Evolutionary conservation across 1,139 yeast genomes (phyloP).

Genomic region (Taiozyma sp.): DNA sequence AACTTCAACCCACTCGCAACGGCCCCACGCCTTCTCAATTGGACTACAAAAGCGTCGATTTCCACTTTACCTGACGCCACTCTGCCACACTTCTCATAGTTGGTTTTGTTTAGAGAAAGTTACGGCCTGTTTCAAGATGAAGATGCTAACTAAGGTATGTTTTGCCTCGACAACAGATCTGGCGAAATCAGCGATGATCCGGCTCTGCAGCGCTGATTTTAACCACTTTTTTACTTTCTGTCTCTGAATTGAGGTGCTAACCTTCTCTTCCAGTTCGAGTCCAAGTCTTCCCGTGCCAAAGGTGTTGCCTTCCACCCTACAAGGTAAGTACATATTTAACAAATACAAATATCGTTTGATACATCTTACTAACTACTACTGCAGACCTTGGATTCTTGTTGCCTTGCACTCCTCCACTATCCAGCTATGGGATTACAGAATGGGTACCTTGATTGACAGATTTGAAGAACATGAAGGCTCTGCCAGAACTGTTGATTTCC

Average conservation of each 20-base stretch:
- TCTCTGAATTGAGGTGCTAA: slow-evolving; percentile 15
- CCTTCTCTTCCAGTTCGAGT: slow-evolving; percentile 61
- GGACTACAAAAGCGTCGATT: background rate
- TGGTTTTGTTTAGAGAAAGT: background rate
- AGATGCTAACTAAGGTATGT: slow-evolving; percentile 84
- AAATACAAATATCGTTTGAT: background rate
- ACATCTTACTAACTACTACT: background rate
- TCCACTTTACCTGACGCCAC: background rate
- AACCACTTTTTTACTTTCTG: background rate
- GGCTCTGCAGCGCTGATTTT: background rate
- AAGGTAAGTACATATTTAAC: slow-evolving; percentile 33
- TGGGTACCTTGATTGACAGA: slow-evolving; percentile 96
- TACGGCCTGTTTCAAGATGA: slow-evolving; percentile 47
- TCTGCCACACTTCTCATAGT: background rate
- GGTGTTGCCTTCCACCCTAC: slow-evolving; percentile 98
- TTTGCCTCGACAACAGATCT: background rate
- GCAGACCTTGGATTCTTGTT: slow-evolving; percentile 92
- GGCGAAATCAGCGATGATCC: background rate
- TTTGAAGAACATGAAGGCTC: slow-evolving; percentile 99
- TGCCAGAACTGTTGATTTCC: slow-evolving; percentile 92
- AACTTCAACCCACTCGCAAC: background rate
- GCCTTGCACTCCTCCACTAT: slow-evolving; percentile 93
- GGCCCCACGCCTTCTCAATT: background rate
- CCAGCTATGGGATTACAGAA: slow-evolving; percentile 98
- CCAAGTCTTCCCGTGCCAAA: slow-evolving; percentile 97